Conservation (phyloP, 2,329 filamentous ascomycete genomes). For the Trichoderma sp. region DNA sequence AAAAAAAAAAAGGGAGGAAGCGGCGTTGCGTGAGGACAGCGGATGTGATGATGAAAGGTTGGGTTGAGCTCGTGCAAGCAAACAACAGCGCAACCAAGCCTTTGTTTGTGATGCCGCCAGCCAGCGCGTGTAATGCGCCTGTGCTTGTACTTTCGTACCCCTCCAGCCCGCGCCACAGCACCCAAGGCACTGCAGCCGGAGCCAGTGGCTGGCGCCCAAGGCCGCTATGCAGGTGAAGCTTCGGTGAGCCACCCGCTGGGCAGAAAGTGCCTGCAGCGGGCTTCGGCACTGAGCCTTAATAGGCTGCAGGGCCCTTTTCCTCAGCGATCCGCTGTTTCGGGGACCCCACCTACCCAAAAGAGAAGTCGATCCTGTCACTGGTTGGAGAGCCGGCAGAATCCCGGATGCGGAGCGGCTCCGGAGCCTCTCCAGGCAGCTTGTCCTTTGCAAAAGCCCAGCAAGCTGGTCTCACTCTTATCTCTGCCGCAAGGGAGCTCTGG, state of each 20-base stretch:
- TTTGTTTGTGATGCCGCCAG: conserved; percentile 3
- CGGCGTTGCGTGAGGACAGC: neutral
- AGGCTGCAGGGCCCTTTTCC: conserved; percentile 17
- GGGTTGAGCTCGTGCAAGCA: neutral
- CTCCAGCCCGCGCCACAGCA: conserved; percentile 8
- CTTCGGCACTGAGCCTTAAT: conserved; percentile 16
- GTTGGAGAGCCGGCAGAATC: conserved; percentile 23
- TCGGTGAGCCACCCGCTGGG: conserved; percentile 22
- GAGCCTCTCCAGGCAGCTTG: neutral
- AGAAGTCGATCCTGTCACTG: conserved; percentile 23
- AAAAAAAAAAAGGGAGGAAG: neutral
- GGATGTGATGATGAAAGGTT: neutral
- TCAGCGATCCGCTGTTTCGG: conserved; percentile 8
- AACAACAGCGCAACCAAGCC: neutral
- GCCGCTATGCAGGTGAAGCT: conserved; percentile 3
- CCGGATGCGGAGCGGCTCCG: conserved; percentile 27
- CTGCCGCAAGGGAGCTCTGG: neutral
- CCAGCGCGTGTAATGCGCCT: conserved; percentile 3
- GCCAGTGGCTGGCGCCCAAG: neutral
- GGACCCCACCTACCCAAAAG: conserved; percentile 27
- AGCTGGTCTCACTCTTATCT: conserved; percentile 7
- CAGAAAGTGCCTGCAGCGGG: conserved; percentile 23
- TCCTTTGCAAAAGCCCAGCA: neutral
- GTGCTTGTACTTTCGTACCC: neutral
- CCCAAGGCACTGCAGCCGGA: neutral